These are phyloP conservation scores for Mucor piriformis DNA, from an alignment of 371 early-diverging fungal genomes.

Conservation along the genomic window DNA sequence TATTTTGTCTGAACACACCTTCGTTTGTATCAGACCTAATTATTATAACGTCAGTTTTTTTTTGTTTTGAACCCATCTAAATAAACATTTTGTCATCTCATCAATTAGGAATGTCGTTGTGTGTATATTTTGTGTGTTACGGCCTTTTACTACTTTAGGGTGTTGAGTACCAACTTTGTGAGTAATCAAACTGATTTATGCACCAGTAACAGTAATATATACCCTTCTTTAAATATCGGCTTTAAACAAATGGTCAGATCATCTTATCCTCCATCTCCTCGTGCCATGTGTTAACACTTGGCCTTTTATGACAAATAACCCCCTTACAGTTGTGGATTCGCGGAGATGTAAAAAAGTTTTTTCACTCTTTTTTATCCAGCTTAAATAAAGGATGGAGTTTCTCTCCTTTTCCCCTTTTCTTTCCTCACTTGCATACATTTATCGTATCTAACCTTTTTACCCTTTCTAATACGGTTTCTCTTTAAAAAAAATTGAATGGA, in stretches of 20 bases:
- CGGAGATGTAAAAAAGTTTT: neutral
- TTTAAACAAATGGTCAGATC: neutral
- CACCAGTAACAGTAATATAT: neutral
- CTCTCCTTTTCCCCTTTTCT: neutral
- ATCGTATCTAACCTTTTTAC: neutral
- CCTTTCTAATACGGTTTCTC: neutral
- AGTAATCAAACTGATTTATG: slow-evolving; percentile 7
- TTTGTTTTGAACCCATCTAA: too few species aligned
- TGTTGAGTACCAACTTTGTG: slow-evolving; percentile 14
- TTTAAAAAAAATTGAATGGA: slow-evolving; percentile 7
- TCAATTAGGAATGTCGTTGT: too few species aligned
- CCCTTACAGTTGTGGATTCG: neutral
- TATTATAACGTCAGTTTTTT: too few species aligned
- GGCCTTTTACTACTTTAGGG: neutral
- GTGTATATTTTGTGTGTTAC: too few species aligned
- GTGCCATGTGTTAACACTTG: neutral
- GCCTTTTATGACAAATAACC: too few species aligned
- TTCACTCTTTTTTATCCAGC: neutral
- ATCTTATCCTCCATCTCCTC: neutral
- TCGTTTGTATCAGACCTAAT: too few species aligned
- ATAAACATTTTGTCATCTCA: too few species aligned
- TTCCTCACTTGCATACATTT: neutral
- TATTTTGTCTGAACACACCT: too few species aligned
- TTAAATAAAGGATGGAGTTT: neutral
- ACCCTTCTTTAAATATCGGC: neutral